Percentiles rank a stretch among this genome's conserved stretches.
phyloP scores from a whole-genome alignment of 495 filamentous ascomycete species.

The Xylaria grammica region DNA sequence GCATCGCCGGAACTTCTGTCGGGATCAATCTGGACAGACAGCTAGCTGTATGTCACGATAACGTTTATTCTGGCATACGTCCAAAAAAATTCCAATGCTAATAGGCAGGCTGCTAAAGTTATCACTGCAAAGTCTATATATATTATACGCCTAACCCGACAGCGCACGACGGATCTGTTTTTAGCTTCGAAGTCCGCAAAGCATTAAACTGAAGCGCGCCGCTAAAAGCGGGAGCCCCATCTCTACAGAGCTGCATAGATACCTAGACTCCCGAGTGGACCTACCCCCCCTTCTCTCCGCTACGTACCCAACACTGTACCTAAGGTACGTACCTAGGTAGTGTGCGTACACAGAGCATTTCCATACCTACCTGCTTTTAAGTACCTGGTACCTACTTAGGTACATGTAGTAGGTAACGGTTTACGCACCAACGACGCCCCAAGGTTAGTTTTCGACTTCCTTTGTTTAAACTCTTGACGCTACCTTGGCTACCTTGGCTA shows the following conservation, averaged over 20 bases:
- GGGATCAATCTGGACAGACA: slow-evolving; percentile 8
- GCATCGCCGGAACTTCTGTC: background rate
- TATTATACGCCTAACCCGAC: no score
- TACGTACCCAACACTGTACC: background rate
- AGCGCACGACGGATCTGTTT: no score
- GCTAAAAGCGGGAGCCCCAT: slow-evolving; percentile 27
- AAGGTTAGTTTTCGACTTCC: no score
- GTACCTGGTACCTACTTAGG: no score
- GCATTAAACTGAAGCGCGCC: slow-evolving; percentile 10
- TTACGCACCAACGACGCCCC: no score
- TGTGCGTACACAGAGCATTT: no score
- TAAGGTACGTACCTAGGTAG: background rate
- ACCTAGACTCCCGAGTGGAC: slow-evolving; percentile 8
- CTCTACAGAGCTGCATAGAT: background rate
- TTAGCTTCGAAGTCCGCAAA: background rate
- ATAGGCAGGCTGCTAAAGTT: background rate
- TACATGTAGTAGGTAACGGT: no score
- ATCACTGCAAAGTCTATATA: background rate
- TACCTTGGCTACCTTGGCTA: no score
- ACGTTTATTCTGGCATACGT: background rate
- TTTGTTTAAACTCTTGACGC: no score
- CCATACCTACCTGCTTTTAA: no score
- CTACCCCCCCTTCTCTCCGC: background rate
- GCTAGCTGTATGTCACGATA: slow-evolving; percentile 13
- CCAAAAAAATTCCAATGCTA: background rate